Conservation (phyloP, 2,329 filamentous ascomycete genomes). For the Zasmidium cellare region DNA sequence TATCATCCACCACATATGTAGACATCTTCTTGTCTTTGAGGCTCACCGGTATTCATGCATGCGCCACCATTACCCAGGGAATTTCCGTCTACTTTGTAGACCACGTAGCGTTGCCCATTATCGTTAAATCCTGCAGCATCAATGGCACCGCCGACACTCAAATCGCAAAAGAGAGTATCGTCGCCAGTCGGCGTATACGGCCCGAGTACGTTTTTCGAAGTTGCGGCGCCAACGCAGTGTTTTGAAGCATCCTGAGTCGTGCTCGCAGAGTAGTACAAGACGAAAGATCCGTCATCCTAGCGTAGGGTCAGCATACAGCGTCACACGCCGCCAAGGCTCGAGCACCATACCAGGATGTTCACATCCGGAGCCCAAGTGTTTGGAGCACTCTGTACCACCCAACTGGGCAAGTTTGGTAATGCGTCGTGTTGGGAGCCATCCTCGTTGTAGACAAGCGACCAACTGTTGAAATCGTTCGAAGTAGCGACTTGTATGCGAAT, state of each 20-base stretch:
- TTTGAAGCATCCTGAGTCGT: conserved; percentile 23
- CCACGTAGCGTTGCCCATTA: conserved; percentile 32
- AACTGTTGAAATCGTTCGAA: conserved; percentile 37
- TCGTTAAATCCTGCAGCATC: conserved; percentile 36
- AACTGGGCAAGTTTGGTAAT: conserved; percentile 53
- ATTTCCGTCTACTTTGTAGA: conserved; percentile 41
- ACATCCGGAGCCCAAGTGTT: conserved; percentile 66
- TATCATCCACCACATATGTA: conserved; percentile 5
- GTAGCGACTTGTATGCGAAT: conserved; percentile 42
- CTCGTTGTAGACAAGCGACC: conserved; percentile 39
- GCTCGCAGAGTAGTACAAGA: conserved; percentile 38
- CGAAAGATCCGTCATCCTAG: conserved; percentile 32
- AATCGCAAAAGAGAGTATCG: conserved; percentile 29
- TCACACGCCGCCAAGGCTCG: conserved; percentile 22
- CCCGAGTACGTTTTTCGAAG: conserved; percentile 27
- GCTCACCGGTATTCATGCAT: conserved; percentile 33
- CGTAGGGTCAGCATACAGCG: conserved; percentile 27
- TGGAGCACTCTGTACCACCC: conserved; percentile 51
- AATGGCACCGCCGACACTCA: conserved; percentile 35
- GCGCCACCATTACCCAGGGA: conserved; percentile 29
- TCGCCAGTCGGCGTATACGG: conserved; percentile 33
- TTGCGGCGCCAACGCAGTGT: conserved; percentile 38
- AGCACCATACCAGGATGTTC: conserved; percentile 39
- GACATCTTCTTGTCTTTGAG: background rate
- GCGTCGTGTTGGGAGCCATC: conserved; percentile 49